Base-by-base conservation (phyloP, 148 eudicot species). In the Chenopodium formosanum region DNA sequence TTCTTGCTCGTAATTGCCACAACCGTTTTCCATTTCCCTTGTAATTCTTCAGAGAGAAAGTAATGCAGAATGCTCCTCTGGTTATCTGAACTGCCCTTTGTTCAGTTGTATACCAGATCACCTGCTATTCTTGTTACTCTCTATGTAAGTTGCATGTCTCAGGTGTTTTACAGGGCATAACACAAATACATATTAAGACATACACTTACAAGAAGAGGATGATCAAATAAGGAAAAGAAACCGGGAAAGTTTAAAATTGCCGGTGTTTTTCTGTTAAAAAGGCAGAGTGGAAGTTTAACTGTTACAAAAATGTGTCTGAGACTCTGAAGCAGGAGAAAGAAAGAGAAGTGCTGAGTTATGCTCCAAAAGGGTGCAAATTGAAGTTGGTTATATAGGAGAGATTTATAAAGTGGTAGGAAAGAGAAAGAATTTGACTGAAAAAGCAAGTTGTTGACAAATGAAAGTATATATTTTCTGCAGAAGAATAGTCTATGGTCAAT, bases 401-500 rank as follows among this genome's bases (percentile, higher is more conserved):
- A 63, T 48, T 60, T 6, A 3, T 78, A 66, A 60, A 75, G 66
- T 78, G 73, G 75, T 31, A 82, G 65, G 75, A 69, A 27, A 53
- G 67, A 82, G 80, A 84, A 79, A 83, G 76, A 81, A 74, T 80
- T 90, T 90, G 92, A 90, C 92, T 81, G 87, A 82, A 89, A 89
- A 90, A 88, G 84, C 78, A 91, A 88, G 91, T 79, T 29, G 7
- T 82, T 64, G 84, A 81, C 75, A 77, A 19, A 16, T 10, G 62
- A 17, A 3, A 56, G 17, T 14, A 56, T 4, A 78, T 34, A 1
- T 82, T 82, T 82, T 82, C 82, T 67, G 25, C 79, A 47, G 34
- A 81, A 58, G 91, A 89, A 84, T 80, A 68, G 92, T 92, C 91
- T 83, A 64, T 90, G 93, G 90, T 88, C 88, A 80, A 82, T 81